Conservation (phyloP, 352 stramenopile genomes). For the Globisporangium uncinulatum region DNA sequence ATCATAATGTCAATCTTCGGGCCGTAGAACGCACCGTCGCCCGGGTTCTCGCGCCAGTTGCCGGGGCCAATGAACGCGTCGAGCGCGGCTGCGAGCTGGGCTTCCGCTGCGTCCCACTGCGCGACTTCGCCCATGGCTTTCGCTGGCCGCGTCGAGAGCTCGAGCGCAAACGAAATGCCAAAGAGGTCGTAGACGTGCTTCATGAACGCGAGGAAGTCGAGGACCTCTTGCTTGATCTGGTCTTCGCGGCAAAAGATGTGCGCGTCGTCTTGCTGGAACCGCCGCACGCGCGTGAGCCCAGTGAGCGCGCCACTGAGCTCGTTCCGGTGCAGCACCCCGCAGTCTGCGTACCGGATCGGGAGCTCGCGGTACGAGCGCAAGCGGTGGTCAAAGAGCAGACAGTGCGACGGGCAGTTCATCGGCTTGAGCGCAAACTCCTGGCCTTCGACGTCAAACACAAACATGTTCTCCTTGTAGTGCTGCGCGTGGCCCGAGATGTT, state of each 20-base stretch:
- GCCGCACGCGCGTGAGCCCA: slow-evolving; percentile 94
- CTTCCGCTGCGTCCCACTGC: slow-evolving; percentile 91
- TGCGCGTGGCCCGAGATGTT: slow-evolving; percentile 96
- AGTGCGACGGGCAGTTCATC: slow-evolving; percentile 99
- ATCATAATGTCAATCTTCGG: slow-evolving; percentile 99
- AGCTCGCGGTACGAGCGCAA: slow-evolving; percentile 95
- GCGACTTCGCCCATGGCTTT: slow-evolving; percentile 93
- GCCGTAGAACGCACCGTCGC: slow-evolving; percentile 96
- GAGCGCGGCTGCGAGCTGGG: slow-evolving; percentile 60
- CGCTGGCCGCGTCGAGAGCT: slow-evolving; percentile 92
- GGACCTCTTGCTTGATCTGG: slow-evolving; percentile 95
- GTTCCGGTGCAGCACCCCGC: slow-evolving; percentile 94
- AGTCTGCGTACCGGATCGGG: slow-evolving; percentile 92
- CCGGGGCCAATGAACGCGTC: slow-evolving; percentile 53
- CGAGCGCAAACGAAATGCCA: slow-evolving; percentile 92
- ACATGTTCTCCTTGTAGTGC: slow-evolving; percentile 98
- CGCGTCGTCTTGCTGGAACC: slow-evolving; percentile 98
- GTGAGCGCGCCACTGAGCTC: slow-evolving; percentile 95
- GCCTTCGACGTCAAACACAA: slow-evolving; percentile 49
- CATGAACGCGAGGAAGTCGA: slow-evolving; percentile 90
- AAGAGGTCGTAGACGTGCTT: slow-evolving; percentile 94
- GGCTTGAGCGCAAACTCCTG: slow-evolving; percentile 96
- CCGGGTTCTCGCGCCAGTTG: slow-evolving; percentile 86
- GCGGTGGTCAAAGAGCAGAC: slow-evolving; percentile 93
- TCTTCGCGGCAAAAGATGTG: slow-evolving; percentile 97